phyloP scores from a whole-genome alignment of 164 flowering plant genomes.

The Magnolia kwangsiensis region DNA sequence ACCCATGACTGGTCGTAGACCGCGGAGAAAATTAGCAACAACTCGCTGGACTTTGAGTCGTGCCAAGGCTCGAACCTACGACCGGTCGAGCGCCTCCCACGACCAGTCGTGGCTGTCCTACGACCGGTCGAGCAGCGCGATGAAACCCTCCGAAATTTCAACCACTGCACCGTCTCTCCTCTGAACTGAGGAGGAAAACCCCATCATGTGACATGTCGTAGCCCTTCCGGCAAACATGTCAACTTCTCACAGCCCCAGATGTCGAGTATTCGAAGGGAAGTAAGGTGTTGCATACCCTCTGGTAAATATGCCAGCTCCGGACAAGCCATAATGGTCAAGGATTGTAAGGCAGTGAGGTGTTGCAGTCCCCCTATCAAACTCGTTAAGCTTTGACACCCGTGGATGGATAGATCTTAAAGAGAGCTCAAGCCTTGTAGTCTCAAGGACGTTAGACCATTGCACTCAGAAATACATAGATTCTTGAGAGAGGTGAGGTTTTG shows the following conservation, averaged over 20 bases:
- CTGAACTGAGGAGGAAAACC: too few relatives aligned
- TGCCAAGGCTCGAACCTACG: too few relatives aligned
- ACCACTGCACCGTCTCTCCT: too few relatives aligned
- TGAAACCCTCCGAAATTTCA: too few relatives aligned
- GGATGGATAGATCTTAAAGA: background rate
- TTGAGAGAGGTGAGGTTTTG: constrained; percentile 4
- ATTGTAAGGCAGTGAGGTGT: background rate
- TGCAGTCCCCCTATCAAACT: background rate
- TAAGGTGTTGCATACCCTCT: background rate
- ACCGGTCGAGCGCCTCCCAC: too few relatives aligned
- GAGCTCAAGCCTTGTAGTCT: constrained; percentile 1
- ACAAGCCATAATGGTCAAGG: background rate
- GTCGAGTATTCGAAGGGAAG: background rate
- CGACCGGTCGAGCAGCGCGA: too few relatives aligned
- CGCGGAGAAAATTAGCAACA: too few relatives aligned
- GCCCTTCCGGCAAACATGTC: background rate
- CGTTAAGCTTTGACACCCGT: background rate
- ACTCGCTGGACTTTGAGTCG: too few relatives aligned
- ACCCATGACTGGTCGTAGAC: too few relatives aligned
- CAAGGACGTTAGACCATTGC: background rate
- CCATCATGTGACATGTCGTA: too few relatives aligned
- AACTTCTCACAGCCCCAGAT: background rate
- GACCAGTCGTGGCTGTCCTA: too few relatives aligned
- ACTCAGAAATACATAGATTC: background rate
- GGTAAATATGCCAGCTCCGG: background rate